Conservation (phyloP, 2,329 filamentous ascomycete genomes). For the Beauveria sp. region DNA sequence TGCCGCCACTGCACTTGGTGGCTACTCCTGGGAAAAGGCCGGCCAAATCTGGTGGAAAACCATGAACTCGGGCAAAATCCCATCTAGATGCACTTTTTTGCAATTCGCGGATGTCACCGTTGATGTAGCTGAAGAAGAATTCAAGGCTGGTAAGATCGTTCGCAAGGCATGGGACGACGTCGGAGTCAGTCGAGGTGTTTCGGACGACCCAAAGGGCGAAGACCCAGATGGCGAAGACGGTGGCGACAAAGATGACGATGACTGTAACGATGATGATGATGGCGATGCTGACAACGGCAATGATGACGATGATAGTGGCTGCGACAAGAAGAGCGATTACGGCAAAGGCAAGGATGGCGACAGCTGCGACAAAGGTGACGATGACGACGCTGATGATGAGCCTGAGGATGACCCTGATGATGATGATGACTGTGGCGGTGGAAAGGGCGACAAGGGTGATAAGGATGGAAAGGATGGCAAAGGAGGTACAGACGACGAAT, state of each 20-base stretch:
- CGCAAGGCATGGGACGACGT: conserved; percentile 41
- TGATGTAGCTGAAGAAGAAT: conserved; percentile 36
- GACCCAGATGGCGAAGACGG: neutral
- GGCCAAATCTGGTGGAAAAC: conserved; percentile 47
- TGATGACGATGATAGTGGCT: neutral
- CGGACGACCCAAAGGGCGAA: conserved; percentile 6
- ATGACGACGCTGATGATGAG: neutral
- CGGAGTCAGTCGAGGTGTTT: conserved; percentile 26
- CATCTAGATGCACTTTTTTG: conserved; percentile 34
- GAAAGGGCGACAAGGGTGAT: neutral
- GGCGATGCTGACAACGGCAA: neutral
- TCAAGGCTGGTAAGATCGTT: conserved; percentile 35
- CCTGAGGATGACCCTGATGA: neutral
- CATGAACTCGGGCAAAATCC: conserved; percentile 35
- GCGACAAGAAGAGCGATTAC: neutral
- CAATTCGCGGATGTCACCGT: conserved; percentile 43
- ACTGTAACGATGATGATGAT: neutral
- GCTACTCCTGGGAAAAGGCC: conserved; percentile 46
- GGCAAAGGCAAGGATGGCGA: neutral
- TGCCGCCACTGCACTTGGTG: conserved; percentile 38
- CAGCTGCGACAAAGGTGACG: neutral
- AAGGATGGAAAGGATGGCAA: neutral
- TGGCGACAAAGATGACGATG: neutral
- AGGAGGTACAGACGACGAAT: neutral
- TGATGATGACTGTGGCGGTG: neutral